Evolutionary conservation across 2,329 filamentous ascomycete genomes (phyloP).

Genomic region (Metarhizium humberi): DNA sequence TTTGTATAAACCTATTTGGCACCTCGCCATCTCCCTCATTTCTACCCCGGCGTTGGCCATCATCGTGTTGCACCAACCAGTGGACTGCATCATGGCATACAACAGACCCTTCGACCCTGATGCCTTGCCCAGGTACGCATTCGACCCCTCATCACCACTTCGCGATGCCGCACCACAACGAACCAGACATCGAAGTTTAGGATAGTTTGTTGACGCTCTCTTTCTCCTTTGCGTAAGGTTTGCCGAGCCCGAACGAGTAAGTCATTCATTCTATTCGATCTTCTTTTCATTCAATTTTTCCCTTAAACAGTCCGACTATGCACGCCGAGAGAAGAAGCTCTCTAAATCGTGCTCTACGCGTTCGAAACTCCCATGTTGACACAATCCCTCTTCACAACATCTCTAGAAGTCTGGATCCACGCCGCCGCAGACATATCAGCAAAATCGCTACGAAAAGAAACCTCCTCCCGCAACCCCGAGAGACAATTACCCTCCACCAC

Average conservation of each 20-base stretch:
- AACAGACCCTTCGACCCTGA: slow-evolving; percentile 90
- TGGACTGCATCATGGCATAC: slow-evolving; percentile 65
- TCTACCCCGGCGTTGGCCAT: not conserved
- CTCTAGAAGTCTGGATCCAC: slow-evolving; percentile 26
- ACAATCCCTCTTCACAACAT: not conserved
- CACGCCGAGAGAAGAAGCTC: not conserved
- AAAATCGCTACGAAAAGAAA: slow-evolving; percentile 38
- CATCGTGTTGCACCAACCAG: not conserved
- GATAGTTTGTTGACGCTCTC: not conserved
- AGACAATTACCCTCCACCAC: slow-evolving; percentile 5
- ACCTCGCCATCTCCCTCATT: not conserved
- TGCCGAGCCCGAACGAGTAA: slow-evolving; percentile 64
- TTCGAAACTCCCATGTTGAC: not conserved
- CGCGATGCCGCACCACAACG: not conserved
- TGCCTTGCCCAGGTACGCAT: slow-evolving; percentile 75
- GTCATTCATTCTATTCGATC: slow-evolving; percentile 5
- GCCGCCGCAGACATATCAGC: slow-evolving; percentile 11
- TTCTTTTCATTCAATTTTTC: not conserved
- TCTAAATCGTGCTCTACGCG: not conserved
- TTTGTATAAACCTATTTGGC: not conserved
- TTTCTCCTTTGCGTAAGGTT: slow-evolving; percentile 39
- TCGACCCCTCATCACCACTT: slow-evolving; percentile 6
- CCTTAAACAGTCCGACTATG: no score
- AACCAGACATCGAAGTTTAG: not conserved
- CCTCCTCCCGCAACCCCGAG: slow-evolving; percentile 25